Base-by-base conservation (phyloP, 495 filamentous ascomycete species). In the Aspergillus leporis region DNA sequence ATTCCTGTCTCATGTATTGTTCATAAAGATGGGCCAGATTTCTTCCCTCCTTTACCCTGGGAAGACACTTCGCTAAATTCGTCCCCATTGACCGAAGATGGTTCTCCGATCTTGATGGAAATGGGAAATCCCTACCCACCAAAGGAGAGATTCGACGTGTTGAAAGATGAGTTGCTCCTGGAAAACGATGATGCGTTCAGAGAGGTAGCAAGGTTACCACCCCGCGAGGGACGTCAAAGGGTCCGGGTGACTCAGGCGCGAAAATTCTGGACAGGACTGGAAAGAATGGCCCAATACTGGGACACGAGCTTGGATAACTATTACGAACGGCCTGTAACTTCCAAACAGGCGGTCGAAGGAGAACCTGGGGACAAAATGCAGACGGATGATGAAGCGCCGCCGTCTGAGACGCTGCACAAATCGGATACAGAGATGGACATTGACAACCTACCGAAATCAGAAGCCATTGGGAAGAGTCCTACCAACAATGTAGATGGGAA, bases 201-300 rank as follows among this genome's bases (percentile, higher is more conserved):
- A 5, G 78, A 78, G 54, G 70, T 86, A 23, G 65, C 72, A 36
- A 72, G 84, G 4, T 64, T 77, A 22, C 66, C 72, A 1, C 73
- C 72, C 14, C 70, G 68, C 5, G 67, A 74, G 21, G 79, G 79
- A 1, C 74, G 73, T 3, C 62, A 68, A 46, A 68, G 77, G 18
- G 74, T 80, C 7, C 72, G 78, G 5, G 67, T 87, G 25, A 79
- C 79, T 0, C 80, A 86, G 54, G 78, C 84, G 49, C 74, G 84
- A 56, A 82, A 81, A 53, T 88, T 89, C 69, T 89, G 81, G 79
- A 75, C 79, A 40, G 78, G 76, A 5, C 66, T 89, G 55, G 78
- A 84, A 61, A 72, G 73, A 14, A 77, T 88, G 80, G 73, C 81
- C 18, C 81, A 85, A 51, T 87, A 85, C 65, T 89, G 86, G 86